These are phyloP conservation scores for Lactifluus hygrophoroides DNA, from an alignment of 768 basidiomycete species.

Conservation along the genomic window DNA sequence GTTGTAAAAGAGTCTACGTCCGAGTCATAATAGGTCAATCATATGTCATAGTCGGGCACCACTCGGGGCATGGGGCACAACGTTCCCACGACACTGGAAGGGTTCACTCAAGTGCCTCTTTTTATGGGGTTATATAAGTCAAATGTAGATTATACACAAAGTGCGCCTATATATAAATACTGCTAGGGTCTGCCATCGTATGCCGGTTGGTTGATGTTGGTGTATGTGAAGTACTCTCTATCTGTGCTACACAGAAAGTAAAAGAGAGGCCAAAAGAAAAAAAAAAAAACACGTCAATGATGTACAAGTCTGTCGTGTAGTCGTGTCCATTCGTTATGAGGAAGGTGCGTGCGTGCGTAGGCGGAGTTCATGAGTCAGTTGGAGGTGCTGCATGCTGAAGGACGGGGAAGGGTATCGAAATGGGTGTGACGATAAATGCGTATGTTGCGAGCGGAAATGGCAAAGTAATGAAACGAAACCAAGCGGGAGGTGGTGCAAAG, in stretches of 20 bases:
- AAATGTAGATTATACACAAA: slow-evolving; percentile 19
- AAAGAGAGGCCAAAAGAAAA: not conserved
- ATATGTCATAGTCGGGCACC: too few relatives aligned
- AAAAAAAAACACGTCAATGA: slow-evolving; percentile 8
- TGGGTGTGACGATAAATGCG: not conserved
- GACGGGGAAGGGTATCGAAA: not conserved
- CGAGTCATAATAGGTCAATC: too few relatives aligned
- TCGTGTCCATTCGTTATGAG: slow-evolving; percentile 4
- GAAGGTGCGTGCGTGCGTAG: slow-evolving; percentile 6
- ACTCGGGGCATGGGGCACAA: too few relatives aligned
- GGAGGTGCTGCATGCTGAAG: not conserved
- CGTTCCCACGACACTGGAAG: too few relatives aligned
- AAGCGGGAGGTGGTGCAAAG: not conserved
- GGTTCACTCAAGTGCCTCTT: not conserved
- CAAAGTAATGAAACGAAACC: not conserved
- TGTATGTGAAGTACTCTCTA: slow-evolving; percentile 5
- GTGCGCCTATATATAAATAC: slow-evolving; percentile 18
- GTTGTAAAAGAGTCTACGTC: not conserved
- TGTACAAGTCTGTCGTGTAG: slow-evolving; percentile 13
- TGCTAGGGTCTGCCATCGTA: slow-evolving; percentile 9
- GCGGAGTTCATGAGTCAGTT: not conserved
- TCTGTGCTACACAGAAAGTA: slow-evolving; percentile 9
- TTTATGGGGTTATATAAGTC: slow-evolving; percentile 10
- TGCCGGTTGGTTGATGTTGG: slow-evolving; percentile 3
- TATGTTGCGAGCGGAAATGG: not conserved